Percentiles rank a stretch among this genome's conserved stretches.
These are phyloP conservation scores for Fusarium veterinarium DNA, from an alignment of 2,329 filamentous ascomycete genomes.

Conservation along the genomic window DNA sequence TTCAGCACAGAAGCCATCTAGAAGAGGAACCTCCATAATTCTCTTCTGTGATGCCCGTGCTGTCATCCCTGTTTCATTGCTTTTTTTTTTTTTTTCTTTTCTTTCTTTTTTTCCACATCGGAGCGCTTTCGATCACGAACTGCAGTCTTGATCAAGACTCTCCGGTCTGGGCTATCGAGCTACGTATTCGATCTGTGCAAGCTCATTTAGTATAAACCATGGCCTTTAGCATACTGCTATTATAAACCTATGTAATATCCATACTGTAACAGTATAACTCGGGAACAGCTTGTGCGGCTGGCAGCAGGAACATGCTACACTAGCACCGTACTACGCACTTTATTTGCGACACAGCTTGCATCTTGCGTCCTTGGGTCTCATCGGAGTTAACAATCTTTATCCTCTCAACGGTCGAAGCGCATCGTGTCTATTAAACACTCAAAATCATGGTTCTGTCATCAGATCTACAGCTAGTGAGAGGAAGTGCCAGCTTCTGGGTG, in stretches of 20 bases:
- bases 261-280: not conserved
- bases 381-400: conserved; percentile 8
- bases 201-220: not conserved
- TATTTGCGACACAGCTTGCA: conserved; percentile 11
- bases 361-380: conserved; percentile 7
- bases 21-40: conserved; percentile 33
- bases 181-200: not conserved
- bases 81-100: conserved; percentile 40
- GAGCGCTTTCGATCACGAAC: conserved; percentile 21
- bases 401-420: not conserved
- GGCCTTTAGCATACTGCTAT: not conserved
- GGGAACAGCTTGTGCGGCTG: not conserved
- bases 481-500: not conserved
- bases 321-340: conserved; percentile 4
- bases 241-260: not conserved
- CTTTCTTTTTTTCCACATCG: conserved; percentile 26
- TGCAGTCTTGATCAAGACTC: conserved; percentile 15
- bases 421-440: not conserved
- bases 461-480: conserved; percentile 12
- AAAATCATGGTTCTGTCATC: not conserved
- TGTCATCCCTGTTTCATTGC: conserved; percentile 27
- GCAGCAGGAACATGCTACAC: conserved; percentile 16
- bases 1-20: conserved; percentile 42
- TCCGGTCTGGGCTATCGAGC: not conserved
- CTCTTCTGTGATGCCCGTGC: conserved; percentile 8